Conservation (phyloP, 768 basidiomycete species). For the Phylloporus arenicola region DNA sequence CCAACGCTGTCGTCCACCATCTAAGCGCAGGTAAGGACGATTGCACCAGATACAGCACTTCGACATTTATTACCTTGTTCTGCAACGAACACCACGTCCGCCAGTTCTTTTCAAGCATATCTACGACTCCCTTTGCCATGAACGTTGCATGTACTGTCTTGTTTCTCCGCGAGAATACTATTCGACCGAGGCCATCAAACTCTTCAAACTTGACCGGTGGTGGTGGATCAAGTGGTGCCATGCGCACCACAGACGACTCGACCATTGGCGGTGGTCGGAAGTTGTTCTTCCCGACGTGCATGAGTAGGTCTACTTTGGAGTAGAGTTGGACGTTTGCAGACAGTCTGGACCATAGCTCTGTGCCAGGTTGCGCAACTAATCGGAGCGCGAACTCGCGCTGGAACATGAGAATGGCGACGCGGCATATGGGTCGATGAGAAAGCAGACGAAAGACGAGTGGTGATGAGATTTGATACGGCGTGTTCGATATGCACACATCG, state of each 20-base stretch:
- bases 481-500: slow-evolving; percentile 98
- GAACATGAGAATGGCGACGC: slow-evolving; percentile 98
- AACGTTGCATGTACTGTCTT: slow-evolving; percentile 89
- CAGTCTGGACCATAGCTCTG: slow-evolving; percentile 86
- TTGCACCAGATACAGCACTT: background rate
- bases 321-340: slow-evolving; percentile 98
- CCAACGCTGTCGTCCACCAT: slow-evolving; percentile 63
- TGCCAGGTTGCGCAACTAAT: slow-evolving; percentile 78
- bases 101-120: slow-evolving; percentile 92
- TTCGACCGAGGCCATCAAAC: slow-evolving; percentile 91
- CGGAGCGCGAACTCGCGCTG: slow-evolving; percentile 97
- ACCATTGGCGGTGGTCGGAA: slow-evolving; percentile 95
- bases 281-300: slow-evolving; percentile 95
- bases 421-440: slow-evolving; percentile 91
- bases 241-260: slow-evolving; percentile 86
- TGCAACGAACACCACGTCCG: slow-evolving; percentile 87
- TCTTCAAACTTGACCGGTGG: slow-evolving; percentile 96
- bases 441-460: slow-evolving; percentile 95
- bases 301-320: slow-evolving; percentile 91
- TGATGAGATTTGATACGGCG: slow-evolving; percentile 98
- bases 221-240: slow-evolving; percentile 90
- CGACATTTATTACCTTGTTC: slow-evolving; percentile 43
- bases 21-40: slow-evolving; percentile 31
- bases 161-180: slow-evolving; percentile 85
- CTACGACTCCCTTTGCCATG: slow-evolving; percentile 88